phyloP scores from a whole-genome alignment of 768 basidiomycete genomes.

The Suillus fuscotomentosus region DNA sequence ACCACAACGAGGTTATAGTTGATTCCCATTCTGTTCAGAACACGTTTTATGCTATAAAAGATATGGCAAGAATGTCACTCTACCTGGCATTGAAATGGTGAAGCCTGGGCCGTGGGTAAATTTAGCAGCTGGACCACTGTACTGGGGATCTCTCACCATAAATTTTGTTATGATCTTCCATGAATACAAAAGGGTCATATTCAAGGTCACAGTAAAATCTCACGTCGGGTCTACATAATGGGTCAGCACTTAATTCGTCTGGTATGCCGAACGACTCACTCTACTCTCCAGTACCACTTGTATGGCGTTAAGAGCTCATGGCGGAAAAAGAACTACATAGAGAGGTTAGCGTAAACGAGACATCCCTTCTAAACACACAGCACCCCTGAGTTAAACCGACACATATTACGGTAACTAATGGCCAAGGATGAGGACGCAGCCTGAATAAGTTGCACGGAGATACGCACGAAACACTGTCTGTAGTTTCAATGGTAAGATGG shows the following conservation, averaged over 20 bases:
- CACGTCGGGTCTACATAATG: constrained; percentile 40
- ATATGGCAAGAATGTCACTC: too few relatives aligned
- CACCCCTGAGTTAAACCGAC: constrained; percentile 71
- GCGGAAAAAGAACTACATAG: constrained; percentile 49
- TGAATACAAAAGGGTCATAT: constrained; percentile 53
- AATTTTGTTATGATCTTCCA: constrained; percentile 51
- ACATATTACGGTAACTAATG: constrained; percentile 67
- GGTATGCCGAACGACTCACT: constrained; percentile 31
- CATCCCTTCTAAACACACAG: neutral
- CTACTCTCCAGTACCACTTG: constrained; percentile 66
- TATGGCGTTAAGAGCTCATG: constrained; percentile 52
- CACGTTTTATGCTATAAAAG: neutral
- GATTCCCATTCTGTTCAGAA: constrained; percentile 46
- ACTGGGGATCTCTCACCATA: constrained; percentile 38
- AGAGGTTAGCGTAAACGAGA: constrained; percentile 8
- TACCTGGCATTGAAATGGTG: constrained; percentile 53
- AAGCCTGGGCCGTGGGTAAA: constrained; percentile 38
- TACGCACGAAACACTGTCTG: constrained; percentile 45
- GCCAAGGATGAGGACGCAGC: neutral
- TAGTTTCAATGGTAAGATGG: constrained; percentile 4
- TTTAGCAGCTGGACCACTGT: neutral
- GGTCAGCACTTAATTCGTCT: neutral
- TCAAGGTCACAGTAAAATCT: constrained; percentile 54
- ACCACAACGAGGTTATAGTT: constrained; percentile 67
- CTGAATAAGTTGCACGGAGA: neutral